Percentiles rank a stretch among this genome's conserved stretches.
phyloP scores from a whole-genome alignment of 495 filamentous ascomycete species.

The Trichodelitschia bisporula region DNA sequence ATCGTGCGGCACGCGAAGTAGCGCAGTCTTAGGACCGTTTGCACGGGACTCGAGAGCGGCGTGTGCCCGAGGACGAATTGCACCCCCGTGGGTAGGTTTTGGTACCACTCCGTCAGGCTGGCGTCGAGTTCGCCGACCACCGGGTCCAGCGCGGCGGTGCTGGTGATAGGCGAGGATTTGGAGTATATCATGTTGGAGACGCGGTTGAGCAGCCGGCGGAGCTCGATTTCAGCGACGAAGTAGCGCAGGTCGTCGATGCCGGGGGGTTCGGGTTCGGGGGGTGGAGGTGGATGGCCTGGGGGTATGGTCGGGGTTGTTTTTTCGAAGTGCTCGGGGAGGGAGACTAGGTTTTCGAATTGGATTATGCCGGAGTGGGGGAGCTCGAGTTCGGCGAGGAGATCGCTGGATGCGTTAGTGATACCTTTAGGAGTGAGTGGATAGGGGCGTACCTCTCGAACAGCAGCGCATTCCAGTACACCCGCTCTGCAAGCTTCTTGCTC shows the following conservation, averaged over 20 bases:
- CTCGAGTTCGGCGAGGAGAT: slow-evolving; percentile 57
- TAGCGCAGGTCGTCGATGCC: slow-evolving; percentile 65
- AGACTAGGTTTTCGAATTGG: slow-evolving; percentile 56
- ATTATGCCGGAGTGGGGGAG: slow-evolving; percentile 62
- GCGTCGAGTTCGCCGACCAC: slow-evolving; percentile 59
- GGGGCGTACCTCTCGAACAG: slow-evolving; percentile 34
- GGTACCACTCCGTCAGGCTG: slow-evolving; percentile 68
- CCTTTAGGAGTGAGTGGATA: background rate
- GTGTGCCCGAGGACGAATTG: slow-evolving; percentile 46
- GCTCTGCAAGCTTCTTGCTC: slow-evolving; percentile 43
- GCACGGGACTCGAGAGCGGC: slow-evolving; percentile 42
- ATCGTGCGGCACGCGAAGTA: slow-evolving; percentile 72
- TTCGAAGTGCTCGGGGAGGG: slow-evolving; percentile 52
- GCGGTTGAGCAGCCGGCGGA: slow-evolving; percentile 50
- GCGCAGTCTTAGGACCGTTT: slow-evolving; percentile 52
- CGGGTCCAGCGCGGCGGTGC: slow-evolving; percentile 32
- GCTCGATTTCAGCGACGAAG: slow-evolving; percentile 56
- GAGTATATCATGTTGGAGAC: slow-evolving; percentile 64
- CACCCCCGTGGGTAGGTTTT: slow-evolving; percentile 42
- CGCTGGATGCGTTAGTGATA: slow-evolving; percentile 15
- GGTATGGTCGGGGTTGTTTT: slow-evolving; percentile 23
- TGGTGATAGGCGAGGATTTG: slow-evolving; percentile 34
- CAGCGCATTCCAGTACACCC: slow-evolving; percentile 65
- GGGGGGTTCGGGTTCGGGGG: too few relatives aligned
- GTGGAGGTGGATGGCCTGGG: too few relatives aligned